Evolutionary conservation across 257 asterid genomes (phyloP).

Genomic region (Ligustrum vulgare): DNA sequence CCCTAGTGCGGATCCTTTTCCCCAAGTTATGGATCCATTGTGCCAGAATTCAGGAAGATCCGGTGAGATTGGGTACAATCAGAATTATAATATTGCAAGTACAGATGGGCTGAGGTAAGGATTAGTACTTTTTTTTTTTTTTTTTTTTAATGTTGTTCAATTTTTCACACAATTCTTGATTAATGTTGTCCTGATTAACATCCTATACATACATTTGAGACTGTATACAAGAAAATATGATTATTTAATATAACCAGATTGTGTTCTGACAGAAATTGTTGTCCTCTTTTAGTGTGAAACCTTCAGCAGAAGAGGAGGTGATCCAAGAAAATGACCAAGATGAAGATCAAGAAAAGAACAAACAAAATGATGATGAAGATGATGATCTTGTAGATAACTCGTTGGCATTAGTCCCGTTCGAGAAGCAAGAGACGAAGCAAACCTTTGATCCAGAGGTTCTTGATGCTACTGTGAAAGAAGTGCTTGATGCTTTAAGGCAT

Average conservation of each 20-base stretch:
- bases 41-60: background rate
- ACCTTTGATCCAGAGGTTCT: slow-evolving; percentile 58
- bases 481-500: slow-evolving; percentile 52
- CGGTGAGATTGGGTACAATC: background rate
- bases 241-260: background rate
- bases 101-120: background rate
- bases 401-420: slow-evolving; percentile 34
- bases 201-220: background rate
- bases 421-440: slow-evolving; percentile 18
- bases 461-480: slow-evolving; percentile 67
- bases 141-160: background rate
- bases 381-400: background rate
- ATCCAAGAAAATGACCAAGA: background rate
- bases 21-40: background rate
- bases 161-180: background rate
- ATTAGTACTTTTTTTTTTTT: background rate
- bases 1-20: background rate
- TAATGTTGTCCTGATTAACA: background rate
- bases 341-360: background rate
- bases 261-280: background rate
- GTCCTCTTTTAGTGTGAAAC: background rate
- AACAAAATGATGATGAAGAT: background rate
- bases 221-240: background rate
- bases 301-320: background rate
- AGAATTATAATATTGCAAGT: background rate